These are phyloP conservation scores for Pseudogymnoascus sp. DNA, from an alignment of 2,329 filamentous ascomycete genomes.

Conservation along the genomic window DNA sequence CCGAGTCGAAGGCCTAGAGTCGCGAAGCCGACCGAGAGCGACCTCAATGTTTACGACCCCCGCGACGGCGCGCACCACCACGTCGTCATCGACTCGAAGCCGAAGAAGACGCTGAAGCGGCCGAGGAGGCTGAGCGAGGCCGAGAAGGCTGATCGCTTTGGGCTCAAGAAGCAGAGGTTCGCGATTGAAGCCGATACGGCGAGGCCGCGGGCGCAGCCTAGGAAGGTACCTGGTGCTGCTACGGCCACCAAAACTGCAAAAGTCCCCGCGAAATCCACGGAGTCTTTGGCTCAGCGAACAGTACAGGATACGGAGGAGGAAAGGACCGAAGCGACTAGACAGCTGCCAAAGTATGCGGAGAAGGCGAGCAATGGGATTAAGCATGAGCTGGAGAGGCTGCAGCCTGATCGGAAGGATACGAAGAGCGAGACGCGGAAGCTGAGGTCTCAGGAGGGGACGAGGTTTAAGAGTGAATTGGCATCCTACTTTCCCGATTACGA, in stretches of 20 bases:
- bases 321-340: neutral
- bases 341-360: conserved; percentile 38
- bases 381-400: conserved; percentile 50
- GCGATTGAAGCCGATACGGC: neutral
- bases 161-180: neutral
- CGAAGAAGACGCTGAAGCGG: conserved; percentile 1
- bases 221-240: neutral
- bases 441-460: conserved; percentile 74
- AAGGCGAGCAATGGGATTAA: conserved; percentile 54
- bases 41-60: neutral
- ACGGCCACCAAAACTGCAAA: neutral
- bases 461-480: conserved; percentile 85
- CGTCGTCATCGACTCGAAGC: neutral
- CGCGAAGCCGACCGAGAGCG: neutral
- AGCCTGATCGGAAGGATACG: conserved; percentile 32
- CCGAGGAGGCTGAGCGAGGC: neutral
- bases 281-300: conserved; percentile 21
- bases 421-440: conserved; percentile 65
- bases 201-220: neutral
- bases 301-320: neutral
- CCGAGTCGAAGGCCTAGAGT: conserved; percentile 1
- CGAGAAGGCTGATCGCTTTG: neutral
- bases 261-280: neutral
- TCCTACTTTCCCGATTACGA: conserved; percentile 92
- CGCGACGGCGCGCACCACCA: neutral